These are phyloP conservation scores for Saccharomyces pastorianus DNA, from an alignment of 1,139 yeast genomes.

Conservation along the genomic window DNA sequence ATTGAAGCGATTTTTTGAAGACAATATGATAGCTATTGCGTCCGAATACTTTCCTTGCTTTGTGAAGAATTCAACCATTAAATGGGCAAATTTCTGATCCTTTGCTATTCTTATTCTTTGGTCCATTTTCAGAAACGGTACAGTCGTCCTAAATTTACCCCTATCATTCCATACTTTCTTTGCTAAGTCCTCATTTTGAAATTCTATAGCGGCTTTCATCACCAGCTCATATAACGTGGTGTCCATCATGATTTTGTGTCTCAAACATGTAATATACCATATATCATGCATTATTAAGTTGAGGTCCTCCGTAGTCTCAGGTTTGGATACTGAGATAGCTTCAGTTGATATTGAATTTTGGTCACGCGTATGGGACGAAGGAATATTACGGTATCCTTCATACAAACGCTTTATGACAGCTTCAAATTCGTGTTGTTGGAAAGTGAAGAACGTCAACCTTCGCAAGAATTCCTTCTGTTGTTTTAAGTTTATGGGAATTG, in stretches of 20 bases:
- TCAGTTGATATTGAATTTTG: not conserved
- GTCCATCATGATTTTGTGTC: conserved; percentile 33
- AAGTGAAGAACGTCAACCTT: conserved; percentile 23
- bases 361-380: not conserved
- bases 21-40: conserved; percentile 58
- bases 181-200: conserved; percentile 49
- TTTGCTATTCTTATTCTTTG: conserved; percentile 37
- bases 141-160: conserved; percentile 59
- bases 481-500: conserved; percentile 23
- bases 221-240: conserved; percentile 54
- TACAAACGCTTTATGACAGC: conserved; percentile 7
- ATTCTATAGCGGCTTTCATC: conserved; percentile 55
- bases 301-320: not conserved
- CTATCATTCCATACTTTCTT: conserved; percentile 67
- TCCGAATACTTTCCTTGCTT: conserved; percentile 41
- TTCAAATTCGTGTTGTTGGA: conserved; percentile 24
- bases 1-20: conserved; percentile 59
- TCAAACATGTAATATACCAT: conserved; percentile 14
- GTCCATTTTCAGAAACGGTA: conserved; percentile 37
- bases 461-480: conserved; percentile 22
- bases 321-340: not conserved
- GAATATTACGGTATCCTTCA: not conserved
- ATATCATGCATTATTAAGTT: not conserved
- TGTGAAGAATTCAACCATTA: conserved; percentile 27
- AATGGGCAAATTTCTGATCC: conserved; percentile 37